These are phyloP conservation scores for Huntiella moniliformis DNA, from an alignment of 2,329 filamentous ascomycete genomes.

Conservation along the genomic window DNA sequence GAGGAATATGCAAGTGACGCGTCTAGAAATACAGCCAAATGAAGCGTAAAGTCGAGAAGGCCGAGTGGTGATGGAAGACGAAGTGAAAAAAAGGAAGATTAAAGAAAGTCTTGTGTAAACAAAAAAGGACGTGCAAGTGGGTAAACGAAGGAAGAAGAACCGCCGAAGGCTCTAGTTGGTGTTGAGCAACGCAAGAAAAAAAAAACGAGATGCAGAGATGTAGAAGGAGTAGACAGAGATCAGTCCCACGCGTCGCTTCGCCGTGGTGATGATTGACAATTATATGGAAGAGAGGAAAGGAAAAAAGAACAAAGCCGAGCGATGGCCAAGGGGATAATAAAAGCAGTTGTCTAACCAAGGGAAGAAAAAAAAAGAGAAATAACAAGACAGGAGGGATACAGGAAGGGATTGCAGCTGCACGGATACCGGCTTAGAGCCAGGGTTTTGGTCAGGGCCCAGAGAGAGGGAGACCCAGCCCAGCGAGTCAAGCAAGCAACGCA, in stretches of 20 bases:
- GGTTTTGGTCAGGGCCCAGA: neutral
- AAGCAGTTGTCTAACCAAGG: slow-evolving; percentile 1
- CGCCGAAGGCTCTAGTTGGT: too few relatives aligned
- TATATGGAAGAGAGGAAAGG: neutral
- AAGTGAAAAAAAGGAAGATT: neutral
- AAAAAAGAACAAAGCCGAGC: slow-evolving; percentile 3
- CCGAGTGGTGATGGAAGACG: neutral
- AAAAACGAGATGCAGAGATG: slow-evolving; percentile 5
- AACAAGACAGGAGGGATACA: slow-evolving; percentile 2
- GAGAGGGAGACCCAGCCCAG: neutral
- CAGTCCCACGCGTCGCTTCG: slow-evolving; percentile 7
- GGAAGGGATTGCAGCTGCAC: slow-evolving; percentile 7
- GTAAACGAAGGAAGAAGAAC: too few relatives aligned
- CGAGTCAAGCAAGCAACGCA: neutral
- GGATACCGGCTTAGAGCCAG: slow-evolving; percentile 10
- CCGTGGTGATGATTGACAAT: slow-evolving; percentile 4
- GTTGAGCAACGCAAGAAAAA: neutral
- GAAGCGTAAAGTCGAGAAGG: neutral
- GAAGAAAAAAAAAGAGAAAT: slow-evolving; percentile 7
- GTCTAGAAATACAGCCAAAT: neutral
- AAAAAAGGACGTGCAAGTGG: neutral
- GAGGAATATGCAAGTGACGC: slow-evolving; percentile 1
- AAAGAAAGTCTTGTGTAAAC: slow-evolving; percentile 1
- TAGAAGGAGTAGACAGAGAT: neutral
- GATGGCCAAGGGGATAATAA: slow-evolving; percentile 1